phyloP scores from a whole-genome alignment of 352 stramenopile genomes.

The Globisporangium echinulatum region DNA sequence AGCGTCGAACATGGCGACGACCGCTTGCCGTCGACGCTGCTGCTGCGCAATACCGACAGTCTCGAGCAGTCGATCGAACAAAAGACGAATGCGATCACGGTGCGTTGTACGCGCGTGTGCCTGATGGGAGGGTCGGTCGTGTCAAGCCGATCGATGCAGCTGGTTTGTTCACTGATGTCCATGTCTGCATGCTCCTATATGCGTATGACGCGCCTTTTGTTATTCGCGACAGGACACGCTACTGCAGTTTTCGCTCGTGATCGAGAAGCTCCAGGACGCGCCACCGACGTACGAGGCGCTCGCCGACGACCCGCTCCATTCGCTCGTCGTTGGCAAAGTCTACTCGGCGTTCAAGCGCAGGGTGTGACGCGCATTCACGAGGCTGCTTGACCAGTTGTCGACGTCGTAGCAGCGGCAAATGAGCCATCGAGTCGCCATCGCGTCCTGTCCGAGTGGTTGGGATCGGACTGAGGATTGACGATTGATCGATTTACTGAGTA shows the following conservation, averaged over 20 bases:
- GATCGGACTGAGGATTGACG: too few species aligned
- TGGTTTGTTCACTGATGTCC: too few species aligned
- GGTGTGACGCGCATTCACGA: too few species aligned
- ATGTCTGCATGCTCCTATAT: too few species aligned
- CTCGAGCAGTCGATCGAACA: constrained; percentile 46
- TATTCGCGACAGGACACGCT: constrained; percentile 32
- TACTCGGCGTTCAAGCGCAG: too few species aligned
- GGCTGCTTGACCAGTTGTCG: too few species aligned
- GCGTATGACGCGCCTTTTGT: too few species aligned
- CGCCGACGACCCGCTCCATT: constrained; percentile 10
- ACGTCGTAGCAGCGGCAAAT: too few species aligned
- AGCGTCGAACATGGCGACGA: constrained; percentile 2
- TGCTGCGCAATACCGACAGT: constrained; percentile 19
- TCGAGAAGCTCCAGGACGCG: constrained; percentile 48
- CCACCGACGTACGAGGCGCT: constrained; percentile 35
- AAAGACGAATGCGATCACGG: constrained; percentile 52
- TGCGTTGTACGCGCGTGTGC: constrained; percentile 9
- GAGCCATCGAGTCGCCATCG: too few species aligned
- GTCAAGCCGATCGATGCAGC: not conserved
- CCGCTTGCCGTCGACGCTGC: not conserved
- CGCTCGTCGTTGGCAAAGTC: constrained; percentile 6
- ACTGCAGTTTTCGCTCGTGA: constrained; percentile 49
- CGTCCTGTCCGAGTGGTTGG: too few species aligned
- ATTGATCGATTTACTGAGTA: too few species aligned
- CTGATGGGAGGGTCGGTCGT: not conserved